Percentiles rank a stretch among this genome's conserved stretches.
Evolutionary conservation across 805 yeast genomes (phyloP).

Genomic region (Debaryomyces tyrocola): DNA sequence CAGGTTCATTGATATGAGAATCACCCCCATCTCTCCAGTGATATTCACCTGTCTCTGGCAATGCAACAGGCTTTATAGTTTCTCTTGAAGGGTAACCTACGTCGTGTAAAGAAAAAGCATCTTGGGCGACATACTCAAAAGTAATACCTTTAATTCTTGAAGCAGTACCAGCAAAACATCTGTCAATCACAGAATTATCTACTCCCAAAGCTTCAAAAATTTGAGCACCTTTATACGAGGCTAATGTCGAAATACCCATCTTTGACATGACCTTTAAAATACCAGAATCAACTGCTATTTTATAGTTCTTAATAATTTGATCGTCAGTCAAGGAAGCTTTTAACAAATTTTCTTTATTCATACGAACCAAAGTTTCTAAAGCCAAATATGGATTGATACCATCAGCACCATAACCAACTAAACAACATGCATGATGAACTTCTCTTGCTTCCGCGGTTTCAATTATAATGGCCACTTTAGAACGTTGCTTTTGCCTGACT

Average conservation of each 20-base stretch:
- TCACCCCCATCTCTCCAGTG: slow-evolving; percentile 99
- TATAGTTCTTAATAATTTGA: slow-evolving; percentile 72
- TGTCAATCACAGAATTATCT: slow-evolving; percentile 91
- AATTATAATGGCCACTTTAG: slow-evolving; percentile 85
- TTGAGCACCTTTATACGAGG: slow-evolving; percentile 99
- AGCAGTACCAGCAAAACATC: slow-evolving; percentile 96
- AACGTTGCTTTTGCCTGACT: slow-evolving; percentile 93
- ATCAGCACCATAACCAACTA: slow-evolving; percentile 97
- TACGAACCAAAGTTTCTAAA: slow-evolving; percentile 80
- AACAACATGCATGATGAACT: slow-evolving; percentile 92
- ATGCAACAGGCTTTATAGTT: slow-evolving; percentile 65
- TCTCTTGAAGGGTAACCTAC: slow-evolving; percentile 83
- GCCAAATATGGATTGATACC: slow-evolving; percentile 93
- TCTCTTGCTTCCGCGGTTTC: slow-evolving; percentile 98
- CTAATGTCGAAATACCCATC: slow-evolving; percentile 98
- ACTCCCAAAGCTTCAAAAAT: slow-evolving; percentile 96
- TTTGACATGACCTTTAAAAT: slow-evolving; percentile 96
- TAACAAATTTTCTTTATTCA: slow-evolving; percentile 78
- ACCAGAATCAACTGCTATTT: slow-evolving; percentile 84
- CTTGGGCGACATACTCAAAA: slow-evolving; percentile 94
- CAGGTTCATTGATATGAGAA: slow-evolving; percentile 90
- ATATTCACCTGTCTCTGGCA: slow-evolving; percentile 95
- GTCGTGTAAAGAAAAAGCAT: slow-evolving; percentile 91
- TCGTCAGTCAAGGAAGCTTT: slow-evolving; percentile 54
- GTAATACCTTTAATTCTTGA: slow-evolving; percentile 95